Base-by-base conservation (phyloP, 805 yeast species). In the Jamesozyma jinghongensis region DNA sequence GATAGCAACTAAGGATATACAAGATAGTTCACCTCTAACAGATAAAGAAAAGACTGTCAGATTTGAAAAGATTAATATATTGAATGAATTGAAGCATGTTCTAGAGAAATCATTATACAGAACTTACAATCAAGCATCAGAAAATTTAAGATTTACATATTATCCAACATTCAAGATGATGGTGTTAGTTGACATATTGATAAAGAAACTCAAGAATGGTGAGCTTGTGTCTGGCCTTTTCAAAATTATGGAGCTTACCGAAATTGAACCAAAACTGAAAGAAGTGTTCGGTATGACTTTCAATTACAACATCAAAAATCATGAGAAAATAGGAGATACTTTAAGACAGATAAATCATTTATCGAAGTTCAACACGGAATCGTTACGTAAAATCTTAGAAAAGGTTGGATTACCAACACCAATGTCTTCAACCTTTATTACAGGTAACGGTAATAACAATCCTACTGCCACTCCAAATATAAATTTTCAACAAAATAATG, bases 121-220 rank as follows among this genome's bases (percentile, higher is more conserved):
- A 13, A 40, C 56, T 14, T 50, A 54, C 38, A 41, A 38, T 12
- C 38, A 51, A 7, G 54, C 58, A 4, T 51, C 59, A 1, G 47
- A 47, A 22, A 42, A 54, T 39, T 41, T 59, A 20, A 49, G 62
- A 41, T 54, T 54, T 36, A 48, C 61, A 2, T 59, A 56, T 36
- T 59, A 51, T 37, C 52, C 64, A 11, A 55, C 51, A 6, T 58
- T 59, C 40, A 58, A 59, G 31, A 54, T 57, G 51, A 31, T 57
- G 13, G 45, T 57, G 3, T 46, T 56, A 32, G 54, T 51, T 40
- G 63, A 59, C 40, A 46, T 51, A 11, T 45, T 59, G 10, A 40
- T 57, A 19, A 51, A 51, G 26, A 49, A 48, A 22, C 36, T 53
- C 31, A 51, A 48, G 36, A 52, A 51, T 20, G 56, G 52, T 32